phyloP scores from a whole-genome alignment of 768 basidiomycete genomes.

The Boletus eberwhitei region DNA sequence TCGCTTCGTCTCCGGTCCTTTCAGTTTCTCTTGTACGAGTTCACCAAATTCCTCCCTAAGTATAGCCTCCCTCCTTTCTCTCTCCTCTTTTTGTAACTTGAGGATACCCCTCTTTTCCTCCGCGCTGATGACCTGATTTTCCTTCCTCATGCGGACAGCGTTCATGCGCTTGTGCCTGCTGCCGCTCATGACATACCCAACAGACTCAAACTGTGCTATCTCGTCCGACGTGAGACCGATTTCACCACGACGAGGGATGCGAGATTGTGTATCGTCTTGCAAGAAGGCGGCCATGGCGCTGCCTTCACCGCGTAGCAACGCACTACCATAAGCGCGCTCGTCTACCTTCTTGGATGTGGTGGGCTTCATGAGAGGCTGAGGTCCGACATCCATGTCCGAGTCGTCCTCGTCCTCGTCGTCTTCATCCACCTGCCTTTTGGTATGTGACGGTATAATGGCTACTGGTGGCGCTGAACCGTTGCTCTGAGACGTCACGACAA shows the following conservation, averaged over 20 bases:
- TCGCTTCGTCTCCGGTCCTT: conserved; percentile 38
- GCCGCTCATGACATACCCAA: conserved; percentile 98
- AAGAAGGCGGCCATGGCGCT: conserved; percentile 98
- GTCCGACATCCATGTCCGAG: conserved; percentile 73
- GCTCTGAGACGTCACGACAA: conserved; percentile 23
- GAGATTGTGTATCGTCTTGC: conserved; percentile 73
- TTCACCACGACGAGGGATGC: conserved; percentile 98
- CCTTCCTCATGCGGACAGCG: conserved; percentile 97
- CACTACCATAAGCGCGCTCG: conserved; percentile 86
- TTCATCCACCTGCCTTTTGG: conserved; percentile 22
- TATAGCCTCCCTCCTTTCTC: conserved; percentile 84
- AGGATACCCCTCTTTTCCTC: conserved; percentile 97
- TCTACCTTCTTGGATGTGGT: conserved; percentile 54
- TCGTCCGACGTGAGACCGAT: conserved; percentile 88
- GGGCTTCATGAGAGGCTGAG: conserved; percentile 55
- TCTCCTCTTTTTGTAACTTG: conserved; percentile 93
- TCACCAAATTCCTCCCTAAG: conserved; percentile 88
- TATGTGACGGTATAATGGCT: conserved; percentile 14
- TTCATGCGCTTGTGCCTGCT: conserved; percentile 96
- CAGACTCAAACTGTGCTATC: conserved; percentile 83
- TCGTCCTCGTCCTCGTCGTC: conserved; percentile 27
- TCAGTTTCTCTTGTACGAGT: conserved; percentile 73
- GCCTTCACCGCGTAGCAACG: conserved; percentile 91
- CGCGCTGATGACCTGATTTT: conserved; percentile 98
- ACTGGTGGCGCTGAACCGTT: conserved; percentile 26